Evolutionary conservation across 75 land plant species (phyloP).

Genomic region (Cupressus sempervirens): DNA sequence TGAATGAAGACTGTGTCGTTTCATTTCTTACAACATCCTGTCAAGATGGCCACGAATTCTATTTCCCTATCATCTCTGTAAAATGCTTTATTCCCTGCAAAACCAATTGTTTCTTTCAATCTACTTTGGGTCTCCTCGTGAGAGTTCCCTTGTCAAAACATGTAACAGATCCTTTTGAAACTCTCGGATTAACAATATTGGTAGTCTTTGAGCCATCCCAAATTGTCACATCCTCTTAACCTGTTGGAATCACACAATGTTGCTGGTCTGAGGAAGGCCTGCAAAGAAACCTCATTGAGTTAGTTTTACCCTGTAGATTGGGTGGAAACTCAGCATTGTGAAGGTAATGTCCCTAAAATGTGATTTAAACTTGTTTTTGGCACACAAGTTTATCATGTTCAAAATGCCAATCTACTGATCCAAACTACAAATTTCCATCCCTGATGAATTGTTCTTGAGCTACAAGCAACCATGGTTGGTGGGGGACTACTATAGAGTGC

Average conservation of each 20-base stretch:
- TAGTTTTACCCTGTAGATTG: constrained; percentile 1
- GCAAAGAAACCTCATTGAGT: background rate
- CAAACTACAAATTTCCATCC: background rate
- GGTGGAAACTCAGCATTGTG: background rate
- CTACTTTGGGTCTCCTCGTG: background rate
- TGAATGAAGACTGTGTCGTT: background rate
- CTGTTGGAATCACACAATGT: background rate
- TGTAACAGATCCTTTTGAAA: constrained; percentile 1
- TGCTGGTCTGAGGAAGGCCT: constrained; percentile 9
- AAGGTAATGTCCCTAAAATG: background rate
- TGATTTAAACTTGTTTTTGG: background rate
- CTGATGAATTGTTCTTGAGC: constrained; percentile 5
- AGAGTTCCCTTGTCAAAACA: background rate
- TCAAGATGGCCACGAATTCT: background rate
- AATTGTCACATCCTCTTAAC: background rate
- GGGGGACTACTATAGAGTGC: background rate
- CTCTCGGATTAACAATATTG: background rate
- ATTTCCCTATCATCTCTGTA: background rate
- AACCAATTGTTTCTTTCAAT: background rate
- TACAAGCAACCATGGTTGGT: background rate
- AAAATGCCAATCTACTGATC: background rate
- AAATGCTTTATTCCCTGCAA: background rate
- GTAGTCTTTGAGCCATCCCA: background rate
- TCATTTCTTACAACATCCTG: background rate
- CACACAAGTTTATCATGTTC: background rate